Evolutionary conservation across 352 stramenopile genomes (phyloP).

Genomic region (Pythium apleroticum): DNA sequence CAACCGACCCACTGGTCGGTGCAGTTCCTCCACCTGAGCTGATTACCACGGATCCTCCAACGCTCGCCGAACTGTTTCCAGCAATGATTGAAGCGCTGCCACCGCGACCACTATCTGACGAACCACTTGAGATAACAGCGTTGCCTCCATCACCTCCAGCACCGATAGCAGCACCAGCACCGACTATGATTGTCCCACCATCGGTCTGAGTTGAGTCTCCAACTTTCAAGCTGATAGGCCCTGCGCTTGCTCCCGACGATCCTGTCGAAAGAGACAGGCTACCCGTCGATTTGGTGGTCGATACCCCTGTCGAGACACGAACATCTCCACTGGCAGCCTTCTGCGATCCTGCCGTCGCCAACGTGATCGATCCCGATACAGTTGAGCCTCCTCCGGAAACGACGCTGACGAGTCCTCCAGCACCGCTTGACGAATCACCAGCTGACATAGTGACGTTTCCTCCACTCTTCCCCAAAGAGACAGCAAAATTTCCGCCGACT

Average conservation of each 20-base stretch:
- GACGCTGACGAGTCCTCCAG: constrained; percentile 17
- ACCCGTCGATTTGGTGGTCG: constrained; percentile 5
- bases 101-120: constrained; percentile 23
- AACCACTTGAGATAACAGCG: constrained; percentile 34
- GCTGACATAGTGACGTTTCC: constrained; percentile 26
- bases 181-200: neutral
- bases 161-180: constrained; percentile 5
- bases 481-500: constrained; percentile 21
- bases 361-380: constrained; percentile 5
- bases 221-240: constrained; percentile 11
- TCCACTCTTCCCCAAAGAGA: constrained; percentile 21
- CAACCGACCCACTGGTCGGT: neutral
- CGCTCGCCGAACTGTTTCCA: constrained; percentile 26
- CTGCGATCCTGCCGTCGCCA: constrained; percentile 8
- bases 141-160: constrained; percentile 26
- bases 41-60: constrained; percentile 36
- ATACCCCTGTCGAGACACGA: constrained; percentile 2
- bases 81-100: constrained; percentile 31
- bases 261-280: constrained; percentile 6
- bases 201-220: constrained; percentile 7
- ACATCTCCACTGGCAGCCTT: constrained; percentile 7
- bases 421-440: constrained; percentile 6
- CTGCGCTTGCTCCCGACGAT: constrained; percentile 11
- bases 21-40: constrained; percentile 25
- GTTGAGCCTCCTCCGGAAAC: constrained; percentile 8